These are phyloP conservation scores for Nakazawaea peltata DNA, from an alignment of 805 yeast genomes.

Conservation along the genomic window DNA sequence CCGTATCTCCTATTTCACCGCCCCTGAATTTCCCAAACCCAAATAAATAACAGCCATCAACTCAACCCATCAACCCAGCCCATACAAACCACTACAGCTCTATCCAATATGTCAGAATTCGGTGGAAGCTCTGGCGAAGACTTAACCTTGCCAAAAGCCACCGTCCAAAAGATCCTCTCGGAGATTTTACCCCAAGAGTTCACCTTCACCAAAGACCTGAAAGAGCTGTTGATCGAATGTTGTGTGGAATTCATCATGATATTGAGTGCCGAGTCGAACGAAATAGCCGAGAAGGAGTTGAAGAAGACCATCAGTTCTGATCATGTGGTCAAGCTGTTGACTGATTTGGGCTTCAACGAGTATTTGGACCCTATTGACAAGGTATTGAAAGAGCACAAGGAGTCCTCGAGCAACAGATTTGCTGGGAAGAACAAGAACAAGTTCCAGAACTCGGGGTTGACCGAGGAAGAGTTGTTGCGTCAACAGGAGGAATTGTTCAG, in stretches of 20 bases:
- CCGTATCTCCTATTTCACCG: no score
- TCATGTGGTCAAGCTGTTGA: slow-evolving; percentile 85
- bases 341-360: slow-evolving; percentile 78
- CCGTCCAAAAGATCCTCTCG: slow-evolving; percentile 89
- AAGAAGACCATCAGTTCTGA: slow-evolving; percentile 96
- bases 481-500: slow-evolving; percentile 93
- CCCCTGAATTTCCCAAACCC: no score
- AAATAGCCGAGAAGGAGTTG: slow-evolving; percentile 91
- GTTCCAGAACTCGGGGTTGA: slow-evolving; percentile 83
- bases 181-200: slow-evolving; percentile 87
- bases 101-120: slow-evolving; percentile 9
- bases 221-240: slow-evolving; percentile 93
- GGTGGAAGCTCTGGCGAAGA: slow-evolving; percentile 17
- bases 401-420: slow-evolving; percentile 56
- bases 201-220: slow-evolving; percentile 84
- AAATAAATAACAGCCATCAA: no score
- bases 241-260: slow-evolving; percentile 96
- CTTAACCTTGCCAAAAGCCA: slow-evolving; percentile 48
- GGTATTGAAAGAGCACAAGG: slow-evolving; percentile 81
- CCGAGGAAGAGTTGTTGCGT: slow-evolving; percentile 85
- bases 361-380: slow-evolving; percentile 78
- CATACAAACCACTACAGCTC: no score
- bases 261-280: slow-evolving; percentile 86
- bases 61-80: no score
- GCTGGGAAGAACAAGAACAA: slow-evolving; percentile 89